These are phyloP conservation scores for Candida easanensis DNA, from an alignment of 805 yeast species.

Conservation along the genomic window DNA sequence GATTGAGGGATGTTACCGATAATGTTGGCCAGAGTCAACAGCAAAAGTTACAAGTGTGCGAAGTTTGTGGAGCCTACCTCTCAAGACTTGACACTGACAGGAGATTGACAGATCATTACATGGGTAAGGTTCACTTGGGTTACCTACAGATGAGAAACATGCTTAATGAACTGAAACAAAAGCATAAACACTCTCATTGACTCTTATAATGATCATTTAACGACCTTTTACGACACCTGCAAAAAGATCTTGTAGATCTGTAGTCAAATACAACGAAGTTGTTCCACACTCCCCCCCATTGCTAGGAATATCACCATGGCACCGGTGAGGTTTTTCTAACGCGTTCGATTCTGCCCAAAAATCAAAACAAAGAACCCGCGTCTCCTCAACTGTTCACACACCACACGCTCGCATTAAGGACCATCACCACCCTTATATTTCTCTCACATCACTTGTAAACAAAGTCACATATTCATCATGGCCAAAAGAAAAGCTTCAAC, in stretches of 20 bases:
- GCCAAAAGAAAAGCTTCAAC: background rate
- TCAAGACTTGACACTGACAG: conserved; percentile 84
- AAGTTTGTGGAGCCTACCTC: conserved; percentile 83
- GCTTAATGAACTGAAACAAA: conserved; percentile 19
- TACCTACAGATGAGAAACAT: conserved; percentile 70
- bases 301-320: no score
- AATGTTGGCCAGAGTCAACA: conserved; percentile 81
- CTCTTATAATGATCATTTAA: background rate
- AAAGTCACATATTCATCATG: no score
- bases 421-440: no score
- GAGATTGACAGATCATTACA: conserved; percentile 84
- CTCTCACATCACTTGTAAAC: no score
- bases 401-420: no score
- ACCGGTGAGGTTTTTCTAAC: no score
- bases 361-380: no score
- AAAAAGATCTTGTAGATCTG: background rate
- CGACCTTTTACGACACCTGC: background rate
- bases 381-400: no score
- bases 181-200: background rate
- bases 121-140: conserved; percentile 84
- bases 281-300: background rate
- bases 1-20: conserved; percentile 60
- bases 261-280: background rate
- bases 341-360: no score
- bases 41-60: conserved; percentile 88